Evolutionary conservation across 2,329 filamentous ascomycete genomes (phyloP), one percentile per base, ranked within the genome.

Genomic region (Colletotrichum australisinense): DNA sequence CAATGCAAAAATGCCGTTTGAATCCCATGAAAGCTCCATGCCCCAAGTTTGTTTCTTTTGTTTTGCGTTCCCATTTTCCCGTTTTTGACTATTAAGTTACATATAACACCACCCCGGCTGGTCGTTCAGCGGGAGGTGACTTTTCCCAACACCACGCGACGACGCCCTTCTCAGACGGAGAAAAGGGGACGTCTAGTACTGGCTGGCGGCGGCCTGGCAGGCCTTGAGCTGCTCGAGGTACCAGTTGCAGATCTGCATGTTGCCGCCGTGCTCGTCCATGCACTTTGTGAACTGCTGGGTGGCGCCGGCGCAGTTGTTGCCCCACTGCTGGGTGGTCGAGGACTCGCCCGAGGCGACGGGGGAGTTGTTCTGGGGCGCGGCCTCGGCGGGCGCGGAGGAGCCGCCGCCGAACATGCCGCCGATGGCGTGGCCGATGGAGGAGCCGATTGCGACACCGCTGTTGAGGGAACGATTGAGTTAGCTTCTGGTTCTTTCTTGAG

Each of bases 181-280:
- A 12, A 5, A 12, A 28, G 14, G 26, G 22, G 38, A n/a, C 55
- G 30, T 74, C 69, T 91, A 94, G 86, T 94, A 94, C 78, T 87
- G 91, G 84, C 88, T 91, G 68, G 94, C 92, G 78, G 94, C 93
- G 76, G 90, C 86, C 88, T 96, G 94, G 89, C 94, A 96, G 69
- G 94, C 93, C 89, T 95, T 96, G 84, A 99, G 89, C 90, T 99
- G 96, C 84, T 99, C 97, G 79, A 99, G 87, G 84, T 99, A 99
- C 95, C 96, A 99, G 78, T 94, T 93, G 87, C 97, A 99, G 82
- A 98, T 97, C 82, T 93, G 93, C 93, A 99, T 92, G 86, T 97
- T 95, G 78, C 97, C 97, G 82, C 92, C 88, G 84, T 99, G 93
- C 81, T 98, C 94, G 84, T 98, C 95, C 93, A 99, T 93, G 89